A percentile compares a stretch with the other conserved stretches of the same genome.
Conservation (phyloP, 805 yeast genomes). For the Metschnikowia kunwiensis region DNA sequence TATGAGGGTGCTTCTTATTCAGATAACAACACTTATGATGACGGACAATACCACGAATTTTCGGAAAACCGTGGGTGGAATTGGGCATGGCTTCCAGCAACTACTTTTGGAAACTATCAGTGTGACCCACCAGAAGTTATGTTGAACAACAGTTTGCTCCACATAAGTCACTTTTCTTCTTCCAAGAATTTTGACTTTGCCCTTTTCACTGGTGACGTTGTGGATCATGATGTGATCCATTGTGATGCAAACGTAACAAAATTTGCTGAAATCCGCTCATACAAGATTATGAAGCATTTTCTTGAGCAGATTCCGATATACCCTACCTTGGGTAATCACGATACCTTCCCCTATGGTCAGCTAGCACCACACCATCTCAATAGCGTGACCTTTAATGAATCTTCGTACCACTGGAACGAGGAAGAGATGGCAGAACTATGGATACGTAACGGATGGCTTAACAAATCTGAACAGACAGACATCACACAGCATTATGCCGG, state of each 20-base stretch:
- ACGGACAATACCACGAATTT: conserved; percentile 35
- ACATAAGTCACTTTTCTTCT: conserved; percentile 34
- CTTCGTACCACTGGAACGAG: conserved; percentile 36
- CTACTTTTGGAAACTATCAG: conserved; percentile 55
- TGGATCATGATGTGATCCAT: conserved; percentile 59
- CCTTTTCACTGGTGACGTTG: conserved; percentile 70
- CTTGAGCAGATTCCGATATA: conserved; percentile 54
- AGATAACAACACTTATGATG: conserved; percentile 23
- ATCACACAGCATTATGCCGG: conserved; percentile 56
- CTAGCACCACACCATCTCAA: conserved; percentile 45
- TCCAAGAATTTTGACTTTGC: conserved; percentile 52
- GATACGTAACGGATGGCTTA: conserved; percentile 38
- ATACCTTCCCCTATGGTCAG: conserved; percentile 70
- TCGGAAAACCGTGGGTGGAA: conserved; percentile 25
- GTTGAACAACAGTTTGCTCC: conserved; percentile 54
- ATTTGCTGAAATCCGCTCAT: conserved; percentile 69
- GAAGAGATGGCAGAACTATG: conserved; percentile 37
- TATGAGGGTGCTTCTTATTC: conserved; percentile 31
- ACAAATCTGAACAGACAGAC: conserved; percentile 21
- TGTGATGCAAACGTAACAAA: conserved; percentile 61
- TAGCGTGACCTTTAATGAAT: conserved; percentile 16
- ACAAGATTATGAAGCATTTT: conserved; percentile 52
- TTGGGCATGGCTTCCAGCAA: conserved; percentile 49
- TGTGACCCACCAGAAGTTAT: conserved; percentile 68
- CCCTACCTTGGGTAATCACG: conserved; percentile 69